Evolutionary conservation across 2,329 filamentous ascomycete genomes (phyloP), one percentile per base, ranked within the genome.

Genomic region (Cercospora canescens): DNA sequence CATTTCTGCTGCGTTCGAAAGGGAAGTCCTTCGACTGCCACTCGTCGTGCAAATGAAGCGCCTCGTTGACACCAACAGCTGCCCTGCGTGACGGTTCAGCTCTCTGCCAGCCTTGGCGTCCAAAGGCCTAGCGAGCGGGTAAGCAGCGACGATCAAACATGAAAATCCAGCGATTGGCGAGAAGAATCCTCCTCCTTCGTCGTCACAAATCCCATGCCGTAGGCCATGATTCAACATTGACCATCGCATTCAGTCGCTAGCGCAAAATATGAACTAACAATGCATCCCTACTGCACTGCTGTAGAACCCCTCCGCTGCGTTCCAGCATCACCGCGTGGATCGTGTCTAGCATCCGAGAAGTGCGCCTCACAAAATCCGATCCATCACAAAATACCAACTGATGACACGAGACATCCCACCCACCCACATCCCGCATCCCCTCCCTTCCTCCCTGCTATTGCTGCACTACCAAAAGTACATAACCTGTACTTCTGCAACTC

Each of bases 41-140:
- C 52, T 56, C 24, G 52, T 56, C 28, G 52, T 35, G 52, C 52
- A 56, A 56, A 56, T 56, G 28, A 35, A 56, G 24, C 52, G 52
- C 30, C 52, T 56, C 52, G 35, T 56, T 18, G n/a, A 34, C 52
- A 56, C 18, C 30, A 35, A 35, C 52, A 34, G 52, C 52, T 56
- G 52, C 26, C 12, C 28, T 35, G 52, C 52, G 28, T 56, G 28
- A 35, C 52, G 28, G 28, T 56, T 24, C 45, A 52, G 24, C 45
- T 50, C 24, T 50, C 45, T 50, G 52, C 18, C 52, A 34, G 28
- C 30, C 28, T 56, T 30, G 52, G 28, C 52, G 30, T 56, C 52
- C 52, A 56, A 35, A 30, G 52, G 28, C 16, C 52, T 35, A 16
- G 52, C 52, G 35, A 18, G 30, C 28, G 52, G 52, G 32, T 56